A percentile compares a stretch with the other conserved stretches of the same genome.
Conservation (phyloP, 805 yeast species). For the Cyberlindnera amylophila region DNA sequence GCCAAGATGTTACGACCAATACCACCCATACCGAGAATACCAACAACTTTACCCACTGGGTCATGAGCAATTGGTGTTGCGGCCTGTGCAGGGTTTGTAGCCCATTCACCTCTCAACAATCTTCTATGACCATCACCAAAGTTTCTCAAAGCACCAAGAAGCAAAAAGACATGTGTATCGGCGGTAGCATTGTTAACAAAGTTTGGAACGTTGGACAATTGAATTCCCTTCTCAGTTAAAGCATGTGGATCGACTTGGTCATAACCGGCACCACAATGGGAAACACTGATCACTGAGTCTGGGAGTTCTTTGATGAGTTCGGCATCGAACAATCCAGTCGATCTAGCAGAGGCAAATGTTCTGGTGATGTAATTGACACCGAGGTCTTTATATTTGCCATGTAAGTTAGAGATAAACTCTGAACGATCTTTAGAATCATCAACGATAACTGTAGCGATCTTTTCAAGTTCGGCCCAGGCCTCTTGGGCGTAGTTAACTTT, state of each 20-base stretch:
- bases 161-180: conserved; percentile 59
- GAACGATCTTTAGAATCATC: conserved; percentile 37
- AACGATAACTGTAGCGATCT: conserved; percentile 44
- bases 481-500: conserved; percentile 53
- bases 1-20: conserved; percentile 79
- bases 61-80: conserved; percentile 68
- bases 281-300: conserved; percentile 43
- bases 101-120: conserved; percentile 62
- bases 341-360: conserved; percentile 46
- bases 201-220: conserved; percentile 63
- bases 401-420: conserved; percentile 33
- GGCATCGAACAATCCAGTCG: conserved; percentile 63
- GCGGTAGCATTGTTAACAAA: conserved; percentile 73
- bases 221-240: conserved; percentile 49
- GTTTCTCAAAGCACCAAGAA: conserved; percentile 63
- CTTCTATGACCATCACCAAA: conserved; percentile 57
- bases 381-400: conserved; percentile 28
- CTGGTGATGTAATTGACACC: conserved; percentile 39
- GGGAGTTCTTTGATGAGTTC: conserved; percentile 59
- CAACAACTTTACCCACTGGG: conserved; percentile 72
- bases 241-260: conserved; percentile 64
- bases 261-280: conserved; percentile 74
- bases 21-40: conserved; percentile 86
- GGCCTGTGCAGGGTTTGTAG: conserved; percentile 44
- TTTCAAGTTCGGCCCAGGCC: conserved; percentile 58